Base-by-base conservation (phyloP, 164 flowering plant genomes). In the Liquidambar formosana region DNA sequence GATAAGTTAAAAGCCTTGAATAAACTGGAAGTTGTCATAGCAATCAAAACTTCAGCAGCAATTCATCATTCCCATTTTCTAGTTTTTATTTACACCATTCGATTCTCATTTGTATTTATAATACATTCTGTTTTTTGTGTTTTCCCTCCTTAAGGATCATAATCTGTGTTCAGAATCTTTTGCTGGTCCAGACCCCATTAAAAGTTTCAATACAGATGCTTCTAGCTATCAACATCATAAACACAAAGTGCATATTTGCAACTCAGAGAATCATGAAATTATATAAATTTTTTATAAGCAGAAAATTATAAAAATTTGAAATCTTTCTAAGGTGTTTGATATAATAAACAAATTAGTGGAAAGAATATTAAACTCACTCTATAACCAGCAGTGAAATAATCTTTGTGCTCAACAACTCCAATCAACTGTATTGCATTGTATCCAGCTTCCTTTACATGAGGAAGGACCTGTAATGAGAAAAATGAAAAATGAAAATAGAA, bases 381-480 rank as follows among this genome's bases (percentile, higher is more conserved):
- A 74, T 93, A 95, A 57, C 99, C 99, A 77, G 84, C 92, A 70
- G 99, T 84, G 57, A 81, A 93, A 83, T 95, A 93, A 80, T 95
- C 97, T 76, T 88, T 88, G 83, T 95, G 99, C 81, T 95, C 99
- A 75, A 84, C 81, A 71, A 91, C 81, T 66, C 97, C 97, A 79
- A 93, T 77, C 71, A 95, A 76, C 78, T 95, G 97, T 71, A 95
- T 88, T 73, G 85, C 93, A 80, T 93, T 93, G 76, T 95, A 95
- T 71, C 97, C 97, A 28, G 97, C 88, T 77, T 83, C 82, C 66
- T 93, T 91, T 57, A 90, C 83, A 79, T 90, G 93, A 45, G 89
- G 90, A 71, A 95, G 94, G 77, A 89, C 90, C 99, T 95, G 77
- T 11, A 74, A 68, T 28, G 60, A 68, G 10, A 33, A 66, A 64